Evolutionary conservation across 805 yeast genomes (phyloP).

Genomic region (Metschnikowia koreensis): DNA sequence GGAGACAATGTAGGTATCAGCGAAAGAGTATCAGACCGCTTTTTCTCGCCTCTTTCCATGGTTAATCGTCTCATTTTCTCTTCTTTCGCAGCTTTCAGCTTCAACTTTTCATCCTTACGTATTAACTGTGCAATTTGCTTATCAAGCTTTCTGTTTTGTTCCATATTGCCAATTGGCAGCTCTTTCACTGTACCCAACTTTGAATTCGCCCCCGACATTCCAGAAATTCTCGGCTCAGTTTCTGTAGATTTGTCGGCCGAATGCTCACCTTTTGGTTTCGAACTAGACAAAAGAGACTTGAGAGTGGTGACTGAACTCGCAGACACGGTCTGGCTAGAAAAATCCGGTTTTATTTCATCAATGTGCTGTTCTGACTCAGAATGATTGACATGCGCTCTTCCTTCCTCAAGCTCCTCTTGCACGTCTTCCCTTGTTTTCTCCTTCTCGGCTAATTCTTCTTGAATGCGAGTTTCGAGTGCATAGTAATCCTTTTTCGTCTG

Average conservation of each 20-base stretch:
- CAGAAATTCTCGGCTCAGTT: not conserved
- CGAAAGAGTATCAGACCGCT: constrained; percentile 7
- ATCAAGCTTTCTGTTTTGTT: constrained; percentile 30
- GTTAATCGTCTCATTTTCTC: constrained; percentile 12
- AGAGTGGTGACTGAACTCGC: constrained; percentile 11
- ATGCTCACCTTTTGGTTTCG: constrained; percentile 2
- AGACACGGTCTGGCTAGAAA: constrained; percentile 3
- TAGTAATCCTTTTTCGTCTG: constrained; percentile 23
- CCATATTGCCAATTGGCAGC: constrained; percentile 18
- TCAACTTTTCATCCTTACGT: constrained; percentile 30
- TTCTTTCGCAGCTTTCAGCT: constrained; percentile 17
- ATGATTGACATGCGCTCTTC: constrained; percentile 12
- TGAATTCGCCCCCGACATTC: constrained; percentile 1
- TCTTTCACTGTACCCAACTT: constrained; percentile 32
- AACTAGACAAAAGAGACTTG: constrained; percentile 4
- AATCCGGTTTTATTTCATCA: not conserved
- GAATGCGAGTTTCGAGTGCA: constrained; percentile 14
- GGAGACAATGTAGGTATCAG: constrained; percentile 9
- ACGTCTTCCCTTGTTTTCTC: constrained; percentile 21
- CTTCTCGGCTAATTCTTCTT: constrained; percentile 24
- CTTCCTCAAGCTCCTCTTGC: constrained; percentile 12
- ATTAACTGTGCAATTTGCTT: constrained; percentile 31
- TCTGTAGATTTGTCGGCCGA: not conserved
- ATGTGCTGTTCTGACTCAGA: constrained; percentile 11
- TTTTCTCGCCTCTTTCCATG: constrained; percentile 14